Evolutionary conservation across 345 rosid genomes (phyloP), one percentile per base, ranked within the genome.

Genomic region (Eucalyptus cloeziana): DNA sequence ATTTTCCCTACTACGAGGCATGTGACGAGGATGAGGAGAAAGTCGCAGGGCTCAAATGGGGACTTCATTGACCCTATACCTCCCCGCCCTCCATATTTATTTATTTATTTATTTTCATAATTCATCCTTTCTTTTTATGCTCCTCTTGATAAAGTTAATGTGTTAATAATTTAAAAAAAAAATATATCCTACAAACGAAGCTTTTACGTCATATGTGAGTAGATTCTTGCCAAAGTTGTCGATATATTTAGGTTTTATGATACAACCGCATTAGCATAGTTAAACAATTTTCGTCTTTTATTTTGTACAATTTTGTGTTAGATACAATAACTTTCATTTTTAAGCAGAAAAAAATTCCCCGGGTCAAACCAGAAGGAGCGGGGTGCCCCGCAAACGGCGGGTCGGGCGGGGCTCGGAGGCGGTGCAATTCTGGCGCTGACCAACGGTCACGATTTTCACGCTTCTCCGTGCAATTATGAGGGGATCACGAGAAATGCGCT

Each of bases 81-180:
- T 58, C 0, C 14, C 0, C 0, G 1, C n/a, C n/a, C 7, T 58
- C 0, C 7, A 52, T 52, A 52, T 19, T 52, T 19, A 0, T 16
- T 51, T 51, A 51, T 52, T 52, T 21, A 7, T 21, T 52, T 21
- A 52, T 52, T 52, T 52, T 52, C 24, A 52, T 8, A 19, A 52
- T 52, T 7, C 58, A 24, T 22, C 6, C 30, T 56, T 10, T 22
- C 11, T 56, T 25, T 60, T 60, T 27, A 60, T 25, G 31, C 31
- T 60, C 31, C 31, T 60, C n/a, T 60, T 3, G 31, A 60, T 12
- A 6, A 12, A 60, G 58, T 52, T 52, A 21, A 1, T 52, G 58
- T 52, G 58, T 52, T 52, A 52, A 52, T 52, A 52, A 19, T 19
- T 52, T 52, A 43, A 43, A 1, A 15, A 2, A 7, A 7, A 52